Evolutionary conservation across 768 basidiomycete species (phyloP).

Genomic region (Termitomyces sp.): DNA sequence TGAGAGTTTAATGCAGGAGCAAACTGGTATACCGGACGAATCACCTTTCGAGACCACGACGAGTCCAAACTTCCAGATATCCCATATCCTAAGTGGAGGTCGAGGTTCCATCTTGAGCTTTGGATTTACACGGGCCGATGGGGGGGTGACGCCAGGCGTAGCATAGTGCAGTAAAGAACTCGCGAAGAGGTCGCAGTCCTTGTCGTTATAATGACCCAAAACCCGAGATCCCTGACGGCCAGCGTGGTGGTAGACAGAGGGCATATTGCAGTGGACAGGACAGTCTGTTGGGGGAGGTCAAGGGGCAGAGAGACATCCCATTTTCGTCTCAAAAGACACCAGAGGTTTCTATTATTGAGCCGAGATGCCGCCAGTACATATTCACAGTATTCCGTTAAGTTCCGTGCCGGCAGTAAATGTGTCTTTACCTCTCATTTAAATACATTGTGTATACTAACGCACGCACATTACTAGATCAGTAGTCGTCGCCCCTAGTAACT

Average conservation of each 20-base stretch:
- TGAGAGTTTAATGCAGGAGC: not conserved
- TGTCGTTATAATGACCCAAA: constrained; percentile 10
- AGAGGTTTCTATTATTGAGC: not conserved
- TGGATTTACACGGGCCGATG: constrained; percentile 68
- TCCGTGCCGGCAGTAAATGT: not conserved
- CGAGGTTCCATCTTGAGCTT: constrained; percentile 56
- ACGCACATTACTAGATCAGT: constrained; percentile 30
- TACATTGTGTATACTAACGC: not conserved
- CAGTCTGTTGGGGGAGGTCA: not conserved
- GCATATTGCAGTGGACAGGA: constrained; percentile 7
- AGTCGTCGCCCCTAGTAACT: constrained; percentile 81
- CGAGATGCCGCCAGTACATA: constrained; percentile 4
- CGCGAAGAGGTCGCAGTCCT: constrained; percentile 19
- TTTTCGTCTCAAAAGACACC: not conserved
- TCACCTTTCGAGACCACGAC: constrained; percentile 65
- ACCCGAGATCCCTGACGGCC: constrained; percentile 5
- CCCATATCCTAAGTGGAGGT: constrained; percentile 56
- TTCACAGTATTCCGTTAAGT: not conserved
- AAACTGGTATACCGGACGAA: not conserved
- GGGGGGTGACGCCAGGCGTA: constrained; percentile 63
- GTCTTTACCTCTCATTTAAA: not conserved
- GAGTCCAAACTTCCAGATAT: constrained; percentile 68
- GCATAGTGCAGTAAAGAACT: constrained; percentile 51
- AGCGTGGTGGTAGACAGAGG: constrained; percentile 16
- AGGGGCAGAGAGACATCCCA: constrained; percentile 10